phyloP scores from a whole-genome alignment of 257 asterid species.

The Plantago ovata region DNA sequence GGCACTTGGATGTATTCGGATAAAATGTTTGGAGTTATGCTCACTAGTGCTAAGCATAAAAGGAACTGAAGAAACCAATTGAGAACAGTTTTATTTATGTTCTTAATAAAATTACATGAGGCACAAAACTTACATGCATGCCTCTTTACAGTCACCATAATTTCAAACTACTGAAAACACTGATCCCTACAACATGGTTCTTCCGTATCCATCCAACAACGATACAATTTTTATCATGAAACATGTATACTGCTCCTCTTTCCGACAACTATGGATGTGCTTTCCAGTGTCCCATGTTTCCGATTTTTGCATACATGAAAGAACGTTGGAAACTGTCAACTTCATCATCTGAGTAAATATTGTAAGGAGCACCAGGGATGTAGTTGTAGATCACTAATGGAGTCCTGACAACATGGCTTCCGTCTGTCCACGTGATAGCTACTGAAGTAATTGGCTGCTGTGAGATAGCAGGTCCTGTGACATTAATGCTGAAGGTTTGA shows the following conservation, averaged over 20 bases:
- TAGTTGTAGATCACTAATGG: conserved; percentile 48
- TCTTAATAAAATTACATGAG: conserved; percentile 7
- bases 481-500: conserved; percentile 38
- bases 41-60: no score
- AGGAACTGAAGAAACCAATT: no score
- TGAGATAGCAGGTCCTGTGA: conserved; percentile 40
- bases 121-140: background rate
- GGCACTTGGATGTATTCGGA: no score
- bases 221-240: background rate
- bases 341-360: conserved; percentile 1
- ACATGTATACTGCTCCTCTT: background rate
- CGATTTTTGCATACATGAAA: conserved; percentile 14
- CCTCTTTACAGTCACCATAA: conserved; percentile 15
- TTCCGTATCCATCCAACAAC: background rate
- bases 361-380: conserved; percentile 28
- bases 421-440: conserved; percentile 40
- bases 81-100: conserved; percentile 11
- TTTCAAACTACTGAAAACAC: no score
- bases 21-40: no score
- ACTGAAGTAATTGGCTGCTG: conserved; percentile 51
- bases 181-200: conserved; percentile 1
- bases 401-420: conserved; percentile 34
- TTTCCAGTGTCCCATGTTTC: conserved; percentile 18
- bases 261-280: conserved; percentile 15
- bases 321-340: conserved; percentile 13